Evolutionary conservation across 345 rosid species (phyloP), one percentile per base, ranked within the genome.

Genomic region (Brassica carinata): DNA sequence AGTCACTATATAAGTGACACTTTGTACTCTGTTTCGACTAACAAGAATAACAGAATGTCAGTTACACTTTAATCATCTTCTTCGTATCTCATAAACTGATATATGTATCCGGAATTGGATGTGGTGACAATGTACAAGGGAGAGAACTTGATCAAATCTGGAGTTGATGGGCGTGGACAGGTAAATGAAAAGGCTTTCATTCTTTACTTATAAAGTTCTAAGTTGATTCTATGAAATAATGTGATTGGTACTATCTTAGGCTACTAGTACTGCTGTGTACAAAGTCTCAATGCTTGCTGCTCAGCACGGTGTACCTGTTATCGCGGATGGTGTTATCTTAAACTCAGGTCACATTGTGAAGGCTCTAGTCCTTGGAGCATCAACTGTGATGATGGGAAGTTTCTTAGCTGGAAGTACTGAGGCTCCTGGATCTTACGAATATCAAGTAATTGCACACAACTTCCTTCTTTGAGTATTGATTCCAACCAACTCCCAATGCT

Each of bases 261-360:
- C 97, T 79, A 88, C 26, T 23, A 23, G 26, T 23, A 23, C 97
- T 74, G 98, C 99, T 63, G 96, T 95, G 53, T 95, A 90, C 86
- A 93, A 95, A 86, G 98, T 92, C 65, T 83, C 98, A 5, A 86
- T 87, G 17, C 65, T 92, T 51, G 94, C 98, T 73, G 82, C 98
- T 36, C 92, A 85, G 76, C 78, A 83, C 73, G 90, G 89, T 69
- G 86, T 93, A 53, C 99, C 98, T 13, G 90, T 95, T 40, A 91
- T 95, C 73, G 98, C 98, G 2, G 99, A 95, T 87, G 99, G 99
- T 77, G 99, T 98, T 73, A 90, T 95, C 82, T 90, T 96, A 83
- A 88, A 89, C 83, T 93, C 98, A 1, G 98, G 99, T 65, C 97
- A 93, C 57, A 88, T 93, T 78, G 97, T 95, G 38, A 93, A 95